Evolutionary conservation across 352 stramenopile genomes (phyloP), one percentile per base, ranked within the genome.

Genomic region (Pythium monospermum): DNA sequence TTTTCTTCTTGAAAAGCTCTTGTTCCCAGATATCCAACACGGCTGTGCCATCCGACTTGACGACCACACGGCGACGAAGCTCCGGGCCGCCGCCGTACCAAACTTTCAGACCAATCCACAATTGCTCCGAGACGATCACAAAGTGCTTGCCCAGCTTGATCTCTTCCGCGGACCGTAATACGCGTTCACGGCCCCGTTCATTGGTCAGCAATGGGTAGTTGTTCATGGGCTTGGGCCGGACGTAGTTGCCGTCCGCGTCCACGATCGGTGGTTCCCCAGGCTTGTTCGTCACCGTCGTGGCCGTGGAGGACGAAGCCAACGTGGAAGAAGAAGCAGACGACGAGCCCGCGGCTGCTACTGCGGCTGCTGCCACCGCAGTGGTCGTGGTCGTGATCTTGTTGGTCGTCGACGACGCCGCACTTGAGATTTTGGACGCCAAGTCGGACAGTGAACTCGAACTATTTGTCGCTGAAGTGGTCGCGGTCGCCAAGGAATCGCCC

Each of bases 31-130:
- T 85, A 57, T 94, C 81, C 27, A 94, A 38, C 12, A 84, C 62
- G 3, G 81, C 58, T 8, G 79, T 68, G 13, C 84, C 84, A 49
- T 76, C 73, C 15, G 66, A 59, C 18, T 69, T 66, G 56, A 79
- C 56, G 3, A 96, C 69, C 12, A 97, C 90, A n/a, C 74, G 78
- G 5, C 91, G 75, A 39, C 80, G 74, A 46, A 97, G 77, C 49
- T 91, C 73, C 1, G 91, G 91, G 0, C 87, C 90, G 22, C 87
- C 91, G 30, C 87, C 84, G 55, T 98, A 97, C 91, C 91, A 98
- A 8, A 85, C 50, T 50, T 96, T 93, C 6, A 97, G 66, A 25
- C 77, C 85, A 59, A 93, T 87, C 85, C 84, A 97, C 8, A 96
- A 68, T 45, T 87, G 77, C 53, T 93, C 84, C 21, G 70, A 76